Evolutionary conservation across 306 rosid genomes (phyloP), one percentile per base, ranked within the genome.

Genomic region (peach (Prunus persica)): DNA sequence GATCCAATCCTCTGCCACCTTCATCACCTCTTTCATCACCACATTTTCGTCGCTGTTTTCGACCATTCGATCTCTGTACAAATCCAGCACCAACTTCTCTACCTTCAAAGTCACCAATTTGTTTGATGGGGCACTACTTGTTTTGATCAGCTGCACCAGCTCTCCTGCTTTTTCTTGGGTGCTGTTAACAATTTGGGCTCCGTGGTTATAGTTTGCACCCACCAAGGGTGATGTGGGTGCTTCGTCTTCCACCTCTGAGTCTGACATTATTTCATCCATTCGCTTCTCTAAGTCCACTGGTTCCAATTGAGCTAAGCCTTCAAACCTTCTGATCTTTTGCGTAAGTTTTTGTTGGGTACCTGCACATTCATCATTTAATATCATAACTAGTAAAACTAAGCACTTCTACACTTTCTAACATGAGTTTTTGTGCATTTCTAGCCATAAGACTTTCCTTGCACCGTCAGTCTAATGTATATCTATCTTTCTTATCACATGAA

Each of bases 71-170:
- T 91, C 89, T 28, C 73, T 76, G 75, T 89, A 79, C 85, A 82
- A 90, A 81, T 92, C 97, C 12, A 86, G 79, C 22, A 88, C 20
- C 25, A 95, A 56, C 30, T 81, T 85, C 64, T 86, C 96, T 34
- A 87, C 60, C 49, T 74, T 64, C 18, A 54, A 24, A 12, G 4
- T 22, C 6, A 50, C 74, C 79, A 74, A 58, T 49, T 62, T 19
- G 25, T 71, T 71, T 24, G 51, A 47, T 27, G 71, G 38, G 16
- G 34, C 62, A 8, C 19, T n/a, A 13, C 65, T 69, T 15, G 58
- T 49, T 81, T 82, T 0, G 20, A 72, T 60, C 71, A 85, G 77
- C 52, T 73, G 76, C 11, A 88, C 64, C 65, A 89, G 61, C 72
- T 82, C 81, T 0, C 65, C 41, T 0, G 84, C 86, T 55, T 73